Base-by-base conservation (phyloP, 129 eudicot genomes). In the Erigeron canadensis region DNA sequence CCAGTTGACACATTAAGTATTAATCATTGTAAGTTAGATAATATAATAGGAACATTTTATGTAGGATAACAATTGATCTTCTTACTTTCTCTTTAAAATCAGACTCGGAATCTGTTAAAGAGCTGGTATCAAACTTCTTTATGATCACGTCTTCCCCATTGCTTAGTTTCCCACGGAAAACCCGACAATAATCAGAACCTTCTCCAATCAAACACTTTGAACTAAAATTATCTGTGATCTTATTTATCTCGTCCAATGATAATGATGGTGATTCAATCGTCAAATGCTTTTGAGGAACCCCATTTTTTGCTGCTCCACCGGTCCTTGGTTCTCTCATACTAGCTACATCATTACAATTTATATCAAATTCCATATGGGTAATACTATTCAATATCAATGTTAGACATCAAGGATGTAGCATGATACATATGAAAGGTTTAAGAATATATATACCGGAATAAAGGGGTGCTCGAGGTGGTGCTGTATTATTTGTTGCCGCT, bases 151-250 rank as follows among this genome's bases (percentile, higher is more conserved):
- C 46, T 12, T 40, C 46, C 4, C 98, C 96, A 75, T 66, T 23
- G 76, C 78, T 82, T 70, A 87, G 56, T 77, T 85, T 89, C 56
- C 85, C 98, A 59, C 47, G 56, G 48, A 83, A 87, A 44, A 92
- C 86, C 18, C 88, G 86, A 15, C 96, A 91, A 76, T 28, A 28
- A 28, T 89, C 77, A 21, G 98, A 81, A 18, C 98, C 98, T 74
- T 89, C 96, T 43, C 89, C 95, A n/a, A 92, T 86, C 45, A 87
- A 72, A 63, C 95, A 78, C 60, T 89, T 84, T 17, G 83, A 55
- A 16, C 98, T 89, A 55, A 92, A 92, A 79, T 92, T 82, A 43
- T 84, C 70, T 0, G 98, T 92, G 38, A 83, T 55, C 78, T 77
- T 89, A 53, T 83, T 89, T 44, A 89, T 65, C 80, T 92, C 91